Base-by-base conservation (phyloP, 2,329 filamentous ascomycete species). In the Claviceps sp. region DNA sequence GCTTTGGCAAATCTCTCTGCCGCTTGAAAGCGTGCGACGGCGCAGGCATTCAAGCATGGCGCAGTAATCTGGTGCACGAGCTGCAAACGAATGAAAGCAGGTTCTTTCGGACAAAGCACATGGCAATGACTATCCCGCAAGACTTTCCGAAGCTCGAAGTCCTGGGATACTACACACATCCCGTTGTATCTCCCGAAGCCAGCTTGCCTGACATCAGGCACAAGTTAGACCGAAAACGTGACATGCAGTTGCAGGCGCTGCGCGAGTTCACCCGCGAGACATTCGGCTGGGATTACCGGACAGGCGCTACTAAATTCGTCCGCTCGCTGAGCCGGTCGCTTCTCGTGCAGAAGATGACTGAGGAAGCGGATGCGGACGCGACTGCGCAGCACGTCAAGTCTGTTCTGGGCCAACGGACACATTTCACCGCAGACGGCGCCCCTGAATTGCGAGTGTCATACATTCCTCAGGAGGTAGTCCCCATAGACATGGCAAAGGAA, bases 121-220 rank as follows among this genome's bases (percentile, higher is more conserved):
- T 81, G 56, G 78, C 81, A 2, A 69, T 96, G 47, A 72, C 68
- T 4, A 85, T 98, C 36, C 91, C 91, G 0, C 82, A 87, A 0
- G 74, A 77, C 38, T 98, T 97, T 57, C 93, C 93, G 0, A 83
- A 87, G 56, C 69, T 79, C 47, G 85, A 89, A 43, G 80, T 95
- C 7, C 70, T 97, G 20, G 77, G 85, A 11, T 95, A 88, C 62
- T 98, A 98, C 60, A 91, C 87, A 0, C 83, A 90, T 61, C 93
- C 93, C 0, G 82, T 85, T 1, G 85, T 96, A 3, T 96, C 90
- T 66, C 77, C 8, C 73, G 77, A 26, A 61, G 91, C 49, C 67
- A 59, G 30, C 7, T 49, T 70, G 1, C 59, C 59, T 2, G 41
- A 54, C 2, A 55, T 69, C 11, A 58, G 58, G 7, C 53, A 60